Percentiles rank a stretch among this genome's conserved stretches.
phyloP scores from a whole-genome alignment of 345 rosid genomes.

The Gossypium rotundifolium region DNA sequence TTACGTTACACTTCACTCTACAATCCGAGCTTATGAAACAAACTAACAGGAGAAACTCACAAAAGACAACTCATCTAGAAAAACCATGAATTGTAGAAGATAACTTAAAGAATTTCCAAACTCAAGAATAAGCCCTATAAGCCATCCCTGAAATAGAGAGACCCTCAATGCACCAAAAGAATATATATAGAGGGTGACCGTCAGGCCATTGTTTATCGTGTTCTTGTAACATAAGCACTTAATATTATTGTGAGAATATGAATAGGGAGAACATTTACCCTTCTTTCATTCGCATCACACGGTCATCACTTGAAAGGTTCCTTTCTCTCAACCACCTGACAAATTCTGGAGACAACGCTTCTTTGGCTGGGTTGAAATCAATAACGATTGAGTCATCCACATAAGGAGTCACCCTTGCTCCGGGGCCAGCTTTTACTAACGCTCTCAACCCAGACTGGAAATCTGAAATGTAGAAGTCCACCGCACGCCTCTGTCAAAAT shows the following conservation, averaged over 20 bases:
- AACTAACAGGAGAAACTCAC: background rate
- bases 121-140: background rate
- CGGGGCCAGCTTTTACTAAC: constrained; percentile 82
- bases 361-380: no score
- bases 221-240: background rate
- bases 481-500: no score
- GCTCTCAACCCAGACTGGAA: constrained; percentile 96
- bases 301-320: no score
- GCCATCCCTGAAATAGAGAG: background rate
- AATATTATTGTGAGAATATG: background rate
- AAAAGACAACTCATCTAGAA: background rate
- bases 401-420: constrained; percentile 73
- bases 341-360: no score
- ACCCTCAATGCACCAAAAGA: background rate
- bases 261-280: constrained; percentile 45
- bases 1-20: background rate
- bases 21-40: background rate
- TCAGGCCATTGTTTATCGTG: background rate
- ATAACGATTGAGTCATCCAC: constrained; percentile 40
- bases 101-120: background rate
- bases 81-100: background rate
- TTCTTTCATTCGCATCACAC: constrained; percentile 71
- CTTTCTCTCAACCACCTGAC: no score
- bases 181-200: background rate
- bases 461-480: constrained; percentile 81